Evolutionary conservation across 1,284 basidiomycete genomes (phyloP).

Genomic region (Pseudozyma tsukubaensis): DNA sequence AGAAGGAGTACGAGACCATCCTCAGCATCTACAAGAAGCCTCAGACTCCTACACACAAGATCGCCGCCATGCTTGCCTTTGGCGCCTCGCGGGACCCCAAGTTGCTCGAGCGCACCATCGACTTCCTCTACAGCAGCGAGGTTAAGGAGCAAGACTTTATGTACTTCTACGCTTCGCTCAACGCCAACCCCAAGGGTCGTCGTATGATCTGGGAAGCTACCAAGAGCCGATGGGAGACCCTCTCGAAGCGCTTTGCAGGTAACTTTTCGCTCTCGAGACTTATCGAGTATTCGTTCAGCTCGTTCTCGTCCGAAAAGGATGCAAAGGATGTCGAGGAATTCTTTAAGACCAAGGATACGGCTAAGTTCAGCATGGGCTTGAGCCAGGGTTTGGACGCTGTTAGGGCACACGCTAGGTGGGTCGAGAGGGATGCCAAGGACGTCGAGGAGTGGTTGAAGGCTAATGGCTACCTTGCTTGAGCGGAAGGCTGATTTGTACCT

Average conservation of each 20-base stretch:
- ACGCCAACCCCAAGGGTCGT: slow-evolving; percentile 62
- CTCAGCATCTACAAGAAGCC: slow-evolving; percentile 77
- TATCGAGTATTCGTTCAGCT: slow-evolving; percentile 73
- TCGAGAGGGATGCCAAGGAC: slow-evolving; percentile 75
- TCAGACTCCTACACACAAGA: slow-evolving; percentile 71
- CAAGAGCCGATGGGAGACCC: slow-evolving; percentile 64
- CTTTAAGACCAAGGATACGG: slow-evolving; percentile 69
- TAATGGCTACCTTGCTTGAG: slow-evolving; percentile 54
- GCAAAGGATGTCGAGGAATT: slow-evolving; percentile 76
- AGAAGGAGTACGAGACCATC: slow-evolving; percentile 75
- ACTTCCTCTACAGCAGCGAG: slow-evolving; percentile 61
- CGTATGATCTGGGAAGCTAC: slow-evolving; percentile 68
- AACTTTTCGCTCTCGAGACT: slow-evolving; percentile 66
- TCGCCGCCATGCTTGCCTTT: slow-evolving; percentile 68
- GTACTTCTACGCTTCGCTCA: slow-evolving; percentile 67
- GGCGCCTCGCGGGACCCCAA: slow-evolving; percentile 57
- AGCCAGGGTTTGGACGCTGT: slow-evolving; percentile 79
- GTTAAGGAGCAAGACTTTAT: slow-evolving; percentile 69
- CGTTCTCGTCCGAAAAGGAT: slow-evolving; percentile 79
- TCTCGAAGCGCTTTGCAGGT: slow-evolving; percentile 75
- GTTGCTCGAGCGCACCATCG: slow-evolving; percentile 67
- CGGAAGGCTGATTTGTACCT: background rate
- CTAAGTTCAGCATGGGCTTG: slow-evolving; percentile 73
- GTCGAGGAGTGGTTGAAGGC: slow-evolving; percentile 74
- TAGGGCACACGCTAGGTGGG: slow-evolving; percentile 74